Percentiles rank a stretch among this genome's conserved stretches.
Evolutionary conservation across 2,329 filamentous ascomycete species (phyloP).

Genomic region (Pseudomassariella vexata): DNA sequence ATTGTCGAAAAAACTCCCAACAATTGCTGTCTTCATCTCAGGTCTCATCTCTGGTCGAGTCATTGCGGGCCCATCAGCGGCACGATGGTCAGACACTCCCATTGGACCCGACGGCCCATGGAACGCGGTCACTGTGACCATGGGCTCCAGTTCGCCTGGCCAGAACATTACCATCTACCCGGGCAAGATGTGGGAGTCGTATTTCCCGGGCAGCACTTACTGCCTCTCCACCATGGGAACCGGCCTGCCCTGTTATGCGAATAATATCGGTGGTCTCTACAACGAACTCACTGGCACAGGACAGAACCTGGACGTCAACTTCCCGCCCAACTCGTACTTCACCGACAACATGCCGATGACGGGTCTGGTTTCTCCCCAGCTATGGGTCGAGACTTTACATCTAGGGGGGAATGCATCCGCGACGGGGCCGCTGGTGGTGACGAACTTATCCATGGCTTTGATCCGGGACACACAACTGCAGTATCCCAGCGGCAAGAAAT

Average conservation of each 20-base stretch:
- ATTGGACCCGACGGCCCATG: constrained; percentile 24
- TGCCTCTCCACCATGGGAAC: not conserved
- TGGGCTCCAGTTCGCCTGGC: constrained; percentile 10
- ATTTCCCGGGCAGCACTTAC: constrained; percentile 4
- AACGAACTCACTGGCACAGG: constrained; percentile 1
- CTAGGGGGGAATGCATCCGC: not conserved
- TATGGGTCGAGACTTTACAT: constrained; percentile 1
- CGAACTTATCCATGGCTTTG: constrained; percentile 1
- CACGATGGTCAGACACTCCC: constrained; percentile 1
- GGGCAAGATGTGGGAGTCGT: constrained; percentile 15
- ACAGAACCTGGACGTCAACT: not conserved
- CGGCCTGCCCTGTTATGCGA: constrained; percentile 1
- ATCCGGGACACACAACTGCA: constrained; percentile 1
- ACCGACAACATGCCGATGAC: not conserved
- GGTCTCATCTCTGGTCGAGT: no score
- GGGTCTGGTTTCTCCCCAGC: not conserved
- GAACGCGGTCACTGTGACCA: constrained; percentile 14
- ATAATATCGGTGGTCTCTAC: constrained; percentile 1
- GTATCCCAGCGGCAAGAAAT: constrained; percentile 15
- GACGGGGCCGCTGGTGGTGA: not conserved
- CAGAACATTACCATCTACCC: constrained; percentile 14
- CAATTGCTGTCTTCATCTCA: no score
- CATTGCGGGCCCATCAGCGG: no score
- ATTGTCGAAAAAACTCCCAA: no score
- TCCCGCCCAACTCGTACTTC: not conserved